A percentile compares a stretch with the other conserved stretches of the same genome.
Conservation (phyloP, 1,284 basidiomycete species). For the Sanghuangporus weigelae region DNA sequence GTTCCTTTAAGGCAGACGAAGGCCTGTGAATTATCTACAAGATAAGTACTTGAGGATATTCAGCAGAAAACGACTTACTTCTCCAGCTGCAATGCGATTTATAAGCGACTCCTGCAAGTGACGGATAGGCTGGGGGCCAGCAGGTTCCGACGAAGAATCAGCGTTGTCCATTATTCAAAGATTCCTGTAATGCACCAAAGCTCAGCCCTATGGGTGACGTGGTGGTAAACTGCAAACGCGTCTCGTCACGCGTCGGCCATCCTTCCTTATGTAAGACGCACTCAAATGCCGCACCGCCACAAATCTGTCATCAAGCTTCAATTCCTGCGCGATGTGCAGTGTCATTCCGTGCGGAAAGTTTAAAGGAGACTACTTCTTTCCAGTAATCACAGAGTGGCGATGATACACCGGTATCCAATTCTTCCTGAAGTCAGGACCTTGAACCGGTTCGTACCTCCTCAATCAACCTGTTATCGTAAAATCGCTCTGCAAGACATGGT, state of each 20-base stretch:
- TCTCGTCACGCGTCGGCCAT: neutral
- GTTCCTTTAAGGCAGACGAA: constrained; percentile 93
- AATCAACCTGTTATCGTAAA: no score
- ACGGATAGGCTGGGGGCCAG: constrained; percentile 53
- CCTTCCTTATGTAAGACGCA: neutral
- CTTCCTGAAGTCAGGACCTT: no score
- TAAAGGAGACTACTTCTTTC: no score
- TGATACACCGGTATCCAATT: no score
- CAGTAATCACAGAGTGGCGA: no score
- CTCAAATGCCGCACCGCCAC: neutral
- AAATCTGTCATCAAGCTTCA: no score
- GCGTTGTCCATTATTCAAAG: neutral
- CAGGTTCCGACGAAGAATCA: neutral
- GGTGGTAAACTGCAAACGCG: neutral
- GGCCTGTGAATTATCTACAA: constrained; percentile 92
- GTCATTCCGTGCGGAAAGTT: no score
- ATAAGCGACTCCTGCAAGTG: constrained; percentile 71
- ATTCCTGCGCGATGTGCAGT: no score
- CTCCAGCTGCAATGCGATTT: constrained; percentile 79
- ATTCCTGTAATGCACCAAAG: no score
- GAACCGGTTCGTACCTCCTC: no score
- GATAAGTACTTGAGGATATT: neutral
- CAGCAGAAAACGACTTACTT: constrained; percentile 39
- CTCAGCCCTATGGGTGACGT: no score
- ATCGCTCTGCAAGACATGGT: no score